A percentile compares a stretch with the other conserved stretches of the same genome.
These are phyloP conservation scores for Axilococcus clingmanii DNA, from an alignment of 139 green algal genomes.

Conservation along the genomic window DNA sequence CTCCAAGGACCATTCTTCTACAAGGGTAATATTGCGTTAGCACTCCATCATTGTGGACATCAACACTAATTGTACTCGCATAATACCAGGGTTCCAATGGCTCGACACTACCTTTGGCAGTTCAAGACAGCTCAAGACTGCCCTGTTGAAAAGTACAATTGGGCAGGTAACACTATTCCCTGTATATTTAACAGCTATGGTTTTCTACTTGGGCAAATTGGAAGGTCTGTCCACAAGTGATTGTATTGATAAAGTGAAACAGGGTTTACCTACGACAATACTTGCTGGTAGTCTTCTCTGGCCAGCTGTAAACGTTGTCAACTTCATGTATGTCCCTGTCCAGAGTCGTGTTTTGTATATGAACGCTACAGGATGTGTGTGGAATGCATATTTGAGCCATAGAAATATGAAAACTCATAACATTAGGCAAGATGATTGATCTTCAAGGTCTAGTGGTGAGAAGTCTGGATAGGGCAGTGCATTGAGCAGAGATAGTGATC, in stretches of 20 bases:
- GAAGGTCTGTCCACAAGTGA: slow-evolving; percentile 19
- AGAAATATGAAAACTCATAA: slow-evolving; percentile 9
- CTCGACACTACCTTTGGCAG: slow-evolving; percentile 22
- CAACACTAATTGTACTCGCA: too few species aligned
- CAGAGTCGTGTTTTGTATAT: slow-evolving; percentile 35
- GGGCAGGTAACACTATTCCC: slow-evolving; percentile 46
- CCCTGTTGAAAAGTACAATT: slow-evolving; percentile 27
- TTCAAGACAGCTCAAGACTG: neutral
- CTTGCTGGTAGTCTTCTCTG: slow-evolving; percentile 38
- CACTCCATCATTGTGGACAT: too few species aligned
- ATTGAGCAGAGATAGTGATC: too few species aligned
- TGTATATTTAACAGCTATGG: slow-evolving; percentile 33
- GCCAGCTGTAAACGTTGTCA: slow-evolving; percentile 46
- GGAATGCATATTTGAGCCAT: slow-evolving; percentile 39
- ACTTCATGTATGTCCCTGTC: slow-evolving; percentile 44
- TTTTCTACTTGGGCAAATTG: slow-evolving; percentile 35
- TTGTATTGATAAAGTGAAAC: slow-evolving; percentile 12
- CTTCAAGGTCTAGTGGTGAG: too few species aligned
- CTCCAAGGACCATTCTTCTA: slow-evolving; percentile 49
- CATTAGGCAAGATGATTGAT: neutral
- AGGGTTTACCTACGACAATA: slow-evolving; percentile 17
- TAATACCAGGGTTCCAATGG: slow-evolving; percentile 37
- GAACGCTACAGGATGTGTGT: slow-evolving; percentile 33
- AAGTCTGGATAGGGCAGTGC: too few species aligned
- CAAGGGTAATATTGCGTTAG: too few species aligned